phyloP scores from a whole-genome alignment of 108 stramenopile genomes.

The Skeletonema grethae region DNA sequence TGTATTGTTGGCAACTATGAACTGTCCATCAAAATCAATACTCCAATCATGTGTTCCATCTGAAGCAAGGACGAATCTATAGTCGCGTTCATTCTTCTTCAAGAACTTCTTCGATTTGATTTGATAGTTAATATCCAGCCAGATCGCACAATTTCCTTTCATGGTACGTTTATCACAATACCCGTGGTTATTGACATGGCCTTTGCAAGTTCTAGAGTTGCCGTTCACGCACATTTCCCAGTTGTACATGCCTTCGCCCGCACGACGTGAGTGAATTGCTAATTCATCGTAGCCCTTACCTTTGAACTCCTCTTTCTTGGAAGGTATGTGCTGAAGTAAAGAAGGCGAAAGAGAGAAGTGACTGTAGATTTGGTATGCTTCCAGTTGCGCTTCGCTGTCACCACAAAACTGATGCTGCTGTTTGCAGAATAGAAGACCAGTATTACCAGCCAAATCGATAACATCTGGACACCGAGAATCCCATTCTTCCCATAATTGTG shows the following conservation, averaged over 20 bases:
- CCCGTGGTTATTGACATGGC: slow-evolving; percentile 15
- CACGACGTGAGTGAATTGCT: slow-evolving; percentile 47
- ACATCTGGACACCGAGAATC: slow-evolving; percentile 44
- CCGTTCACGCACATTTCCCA: slow-evolving; percentile 48
- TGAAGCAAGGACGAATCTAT: slow-evolving; percentile 40
- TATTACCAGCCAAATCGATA: slow-evolving; percentile 44
- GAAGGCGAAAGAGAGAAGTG: slow-evolving; percentile 32
- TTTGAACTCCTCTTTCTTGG: slow-evolving; percentile 38
- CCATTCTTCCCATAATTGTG: slow-evolving; percentile 43
- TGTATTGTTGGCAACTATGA: slow-evolving; percentile 43
- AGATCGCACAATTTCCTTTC: slow-evolving; percentile 49
- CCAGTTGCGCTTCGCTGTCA: slow-evolving; percentile 36
- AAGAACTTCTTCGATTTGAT: slow-evolving; percentile 38
- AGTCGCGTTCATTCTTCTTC: slow-evolving; percentile 33
- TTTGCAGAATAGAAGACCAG: slow-evolving; percentile 45
- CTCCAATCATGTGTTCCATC: slow-evolving; percentile 51
- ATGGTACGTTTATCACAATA: slow-evolving; percentile 44
- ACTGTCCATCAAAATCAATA: slow-evolving; percentile 44
- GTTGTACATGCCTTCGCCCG: slow-evolving; percentile 47
- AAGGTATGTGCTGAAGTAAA: slow-evolving; percentile 42
- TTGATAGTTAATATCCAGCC: slow-evolving; percentile 50
- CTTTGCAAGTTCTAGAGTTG: slow-evolving; percentile 34
- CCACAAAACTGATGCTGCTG: slow-evolving; percentile 53
- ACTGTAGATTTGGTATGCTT: slow-evolving; percentile 41
- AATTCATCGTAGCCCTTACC: slow-evolving; percentile 36